Evolutionary conservation across 257 asterid species (phyloP), one percentile per base, ranked within the genome.

Genomic region (Avicennia marina): DNA sequence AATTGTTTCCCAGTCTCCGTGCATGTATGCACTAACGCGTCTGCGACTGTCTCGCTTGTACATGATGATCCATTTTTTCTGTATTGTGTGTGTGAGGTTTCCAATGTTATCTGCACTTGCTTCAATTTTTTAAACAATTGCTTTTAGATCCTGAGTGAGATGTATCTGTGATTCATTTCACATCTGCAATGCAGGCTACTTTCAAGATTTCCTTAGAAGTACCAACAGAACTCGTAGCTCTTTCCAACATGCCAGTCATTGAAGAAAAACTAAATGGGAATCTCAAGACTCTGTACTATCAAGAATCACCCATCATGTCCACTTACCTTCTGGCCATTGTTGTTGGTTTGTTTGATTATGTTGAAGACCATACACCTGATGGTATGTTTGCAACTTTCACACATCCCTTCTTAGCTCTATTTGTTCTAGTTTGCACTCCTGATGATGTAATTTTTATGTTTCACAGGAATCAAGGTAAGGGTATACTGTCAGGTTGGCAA

Each of bases 301-400:
- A 90, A 65, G 98, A 90, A 70, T 87, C 96, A 34, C 98, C 98
- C 15, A 81, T 90, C 77, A 90, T 90, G 98, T 90, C 98, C 43
- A 87, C 98, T 51, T 90, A 90, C 76, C 78, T 90, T 85, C 96
- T 90, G 64, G 98, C 98, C 9, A 82, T 90, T 75, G 98, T 90
- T 38, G 89, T 87, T 68, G 98, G 98, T 48, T 76, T 80, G 75
- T 90, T 90, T 69, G 98, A 90, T 66, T 87, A 84, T 76, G 83
- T 90, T 64, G 96, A 87, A 72, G 98, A 81, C 75, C 86, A 60
- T 60, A 87, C 95, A 22, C 88, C 98, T 63, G 95, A 90, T 74
- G 98, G 98, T 86, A 78, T 57, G 53, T 34, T 38, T 53, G 11
- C n/a, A n/a, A 34, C 31, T 51, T 34, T 21, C 52, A 18, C 29